Evolutionary conservation across 2,329 filamentous ascomycete genomes (phyloP), one percentile per base, ranked within the genome.

Genomic region (Clathrospora elynae): DNA sequence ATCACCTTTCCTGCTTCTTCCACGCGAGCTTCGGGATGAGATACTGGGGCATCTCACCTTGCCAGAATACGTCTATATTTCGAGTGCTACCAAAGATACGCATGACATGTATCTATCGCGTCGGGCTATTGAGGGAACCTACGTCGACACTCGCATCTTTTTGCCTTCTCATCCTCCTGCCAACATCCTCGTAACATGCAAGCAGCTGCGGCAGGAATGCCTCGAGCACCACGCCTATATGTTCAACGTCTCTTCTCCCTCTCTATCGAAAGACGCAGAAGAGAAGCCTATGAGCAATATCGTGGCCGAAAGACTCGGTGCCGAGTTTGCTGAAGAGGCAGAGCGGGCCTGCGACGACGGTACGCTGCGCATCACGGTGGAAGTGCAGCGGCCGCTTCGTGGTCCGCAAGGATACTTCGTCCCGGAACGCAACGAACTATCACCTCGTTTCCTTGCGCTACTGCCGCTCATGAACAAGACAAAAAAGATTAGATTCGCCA

Each of bases 91-190:
- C 2, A 35, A 45, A 5, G 33, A 55, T 12, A 55, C 52, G 2
- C 17, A 37, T 3, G 35, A 51, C n/a, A 28, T 57, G 4, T 38
- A 56, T 23, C 51, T 24, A 8, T 34, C 35, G 11, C 26, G 28
- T 1, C 55, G 26, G 29, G 42, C 35, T 7, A 11, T 16, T 2
- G 24, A 45, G 4, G 29, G 46, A 2, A 42, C 55, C 0, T 62
- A 59, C 18, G 18, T 68, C 14, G 63, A 68, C 30, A 57, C 58
- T 12, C 58, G 63, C 11, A 63, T 65, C 29, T 61, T 57, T 32
- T 16, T 67, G 4, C 62, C 63, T 7, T 49, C 31, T 1, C 52
- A 45, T 6, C 45, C 54, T 2, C 53, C 61, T 8, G 22, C 49
- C 11, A 61, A 58, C 19, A 5, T 66, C 7, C 38, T 66, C 8